Evolutionary conservation across 2,329 filamentous ascomycete species (phyloP).

Genomic region (Immersiporthe knoxdaviesiana): DNA sequence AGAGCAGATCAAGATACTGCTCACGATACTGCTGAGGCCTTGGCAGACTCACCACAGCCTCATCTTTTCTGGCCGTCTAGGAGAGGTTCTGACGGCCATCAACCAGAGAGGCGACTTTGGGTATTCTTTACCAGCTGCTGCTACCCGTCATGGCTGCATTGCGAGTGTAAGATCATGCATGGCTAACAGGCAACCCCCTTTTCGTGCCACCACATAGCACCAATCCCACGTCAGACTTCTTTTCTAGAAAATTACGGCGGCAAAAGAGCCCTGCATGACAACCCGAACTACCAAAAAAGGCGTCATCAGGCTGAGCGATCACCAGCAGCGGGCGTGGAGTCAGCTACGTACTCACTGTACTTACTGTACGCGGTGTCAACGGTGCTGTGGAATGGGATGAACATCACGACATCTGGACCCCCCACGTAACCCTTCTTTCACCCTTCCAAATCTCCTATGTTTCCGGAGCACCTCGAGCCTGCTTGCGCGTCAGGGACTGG

Average conservation of each 20-base stretch:
- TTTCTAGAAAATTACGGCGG: neutral
- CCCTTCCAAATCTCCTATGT: neutral
- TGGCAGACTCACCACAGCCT: neutral
- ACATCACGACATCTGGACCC: neutral
- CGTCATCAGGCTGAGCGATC: neutral
- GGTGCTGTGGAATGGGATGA: neutral
- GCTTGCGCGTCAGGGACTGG: constrained; percentile 9
- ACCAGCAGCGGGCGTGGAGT: neutral
- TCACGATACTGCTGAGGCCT: neutral
- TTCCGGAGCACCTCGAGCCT: neutral
- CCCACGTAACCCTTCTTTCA: neutral
- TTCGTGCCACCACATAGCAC: neutral
- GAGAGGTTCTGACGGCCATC: too few relatives aligned
- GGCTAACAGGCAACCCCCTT: neutral
- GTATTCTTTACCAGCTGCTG: neutral
- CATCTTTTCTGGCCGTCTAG: neutral
- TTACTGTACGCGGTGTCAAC: neutral
- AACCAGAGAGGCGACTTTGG: neutral
- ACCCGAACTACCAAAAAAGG: neutral
- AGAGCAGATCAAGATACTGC: neutral
- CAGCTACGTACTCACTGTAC: neutral
- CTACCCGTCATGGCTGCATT: neutral
- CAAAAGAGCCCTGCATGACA: neutral
- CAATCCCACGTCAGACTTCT: neutral
- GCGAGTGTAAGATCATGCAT: neutral